These are phyloP conservation scores for Nidularia pulvinata DNA, from an alignment of 768 basidiomycete species.

Conservation along the genomic window DNA sequence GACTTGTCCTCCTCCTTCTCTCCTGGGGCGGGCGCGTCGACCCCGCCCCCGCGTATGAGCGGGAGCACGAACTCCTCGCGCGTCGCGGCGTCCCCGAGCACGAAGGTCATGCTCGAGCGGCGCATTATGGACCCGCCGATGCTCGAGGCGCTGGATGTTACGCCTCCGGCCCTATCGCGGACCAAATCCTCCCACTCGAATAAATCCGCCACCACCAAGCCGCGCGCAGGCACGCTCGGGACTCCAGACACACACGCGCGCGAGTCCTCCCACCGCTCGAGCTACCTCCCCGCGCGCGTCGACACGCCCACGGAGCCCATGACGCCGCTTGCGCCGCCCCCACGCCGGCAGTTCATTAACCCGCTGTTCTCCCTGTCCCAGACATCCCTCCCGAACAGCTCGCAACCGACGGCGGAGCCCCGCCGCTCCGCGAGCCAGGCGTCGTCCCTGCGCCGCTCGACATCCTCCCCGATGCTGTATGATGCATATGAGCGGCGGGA, in stretches of 20 bases:
- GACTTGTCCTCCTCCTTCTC: slow-evolving; percentile 43
- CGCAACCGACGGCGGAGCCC: slow-evolving; percentile 4
- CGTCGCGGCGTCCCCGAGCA: slow-evolving; percentile 15
- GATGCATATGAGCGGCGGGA: slow-evolving; percentile 36
- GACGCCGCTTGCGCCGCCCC: slow-evolving; percentile 67
- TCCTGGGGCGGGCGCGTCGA: slow-evolving; percentile 30
- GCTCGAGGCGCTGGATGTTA: slow-evolving; percentile 23
- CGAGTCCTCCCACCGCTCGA: slow-evolving; percentile 31
- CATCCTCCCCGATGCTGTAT: slow-evolving; percentile 54
- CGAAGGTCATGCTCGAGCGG: slow-evolving; percentile 17
- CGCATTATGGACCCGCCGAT: slow-evolving; percentile 44
- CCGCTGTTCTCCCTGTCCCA: slow-evolving; percentile 58
- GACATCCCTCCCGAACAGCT: slow-evolving; percentile 31
- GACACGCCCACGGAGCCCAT: slow-evolving; percentile 64
- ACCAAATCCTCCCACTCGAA: slow-evolving; percentile 24
- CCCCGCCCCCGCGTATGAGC: slow-evolving; percentile 29
- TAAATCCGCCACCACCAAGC: slow-evolving; percentile 17
- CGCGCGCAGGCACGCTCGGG: slow-evolving; percentile 19
- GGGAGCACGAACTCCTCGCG: slow-evolving; percentile 8
- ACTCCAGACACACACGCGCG: slow-evolving; percentile 15
- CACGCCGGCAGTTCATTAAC: slow-evolving; percentile 48
- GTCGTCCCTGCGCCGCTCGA: slow-evolving; percentile 38
- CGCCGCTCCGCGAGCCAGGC: slow-evolving; percentile 7
- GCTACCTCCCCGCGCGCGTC: slow-evolving; percentile 52
- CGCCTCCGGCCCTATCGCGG: slow-evolving; percentile 17